Evolutionary conservation across 352 stramenopile species (phyloP).

Genomic region (Peronospora destructor): DNA sequence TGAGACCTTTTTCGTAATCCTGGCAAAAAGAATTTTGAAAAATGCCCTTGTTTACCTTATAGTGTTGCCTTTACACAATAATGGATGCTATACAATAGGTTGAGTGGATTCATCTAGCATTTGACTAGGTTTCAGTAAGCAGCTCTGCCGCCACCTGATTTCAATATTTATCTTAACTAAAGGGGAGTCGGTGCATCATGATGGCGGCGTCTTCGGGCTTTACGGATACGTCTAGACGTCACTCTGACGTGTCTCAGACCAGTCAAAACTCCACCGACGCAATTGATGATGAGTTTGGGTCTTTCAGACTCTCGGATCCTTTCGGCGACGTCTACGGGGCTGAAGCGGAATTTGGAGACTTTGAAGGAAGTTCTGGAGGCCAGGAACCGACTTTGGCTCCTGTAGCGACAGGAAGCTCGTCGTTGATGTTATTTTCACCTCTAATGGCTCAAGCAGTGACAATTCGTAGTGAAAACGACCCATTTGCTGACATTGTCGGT

Average conservation of each 20-base stretch:
- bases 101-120: too few species aligned
- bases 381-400: background rate
- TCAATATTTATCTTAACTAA: too few species aligned
- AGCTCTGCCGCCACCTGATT: too few species aligned
- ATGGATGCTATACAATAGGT: too few species aligned
- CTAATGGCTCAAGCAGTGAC: constrained; percentile 9
- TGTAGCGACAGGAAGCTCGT: constrained; percentile 9
- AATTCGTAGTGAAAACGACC: constrained; percentile 28
- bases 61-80: too few species aligned
- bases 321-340: constrained; percentile 35
- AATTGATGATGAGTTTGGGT: constrained; percentile 31
- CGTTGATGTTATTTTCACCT: constrained; percentile 39
- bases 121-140: too few species aligned
- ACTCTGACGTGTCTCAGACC: background rate
- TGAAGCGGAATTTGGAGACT: constrained; percentile 22
- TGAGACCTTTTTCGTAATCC: too few species aligned
- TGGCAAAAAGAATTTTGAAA: too few species aligned
- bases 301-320: constrained; percentile 36
- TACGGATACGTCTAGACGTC: background rate
- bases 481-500: constrained; percentile 34
- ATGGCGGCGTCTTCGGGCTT: constrained; percentile 24
- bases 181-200: background rate
- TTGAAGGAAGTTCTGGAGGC: background rate
- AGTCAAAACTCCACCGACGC: constrained; percentile 2
- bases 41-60: too few species aligned